Evolutionary conservation across 2,329 filamentous ascomycete genomes (phyloP).

Genomic region (Parafenestella ontariensis): DNA sequence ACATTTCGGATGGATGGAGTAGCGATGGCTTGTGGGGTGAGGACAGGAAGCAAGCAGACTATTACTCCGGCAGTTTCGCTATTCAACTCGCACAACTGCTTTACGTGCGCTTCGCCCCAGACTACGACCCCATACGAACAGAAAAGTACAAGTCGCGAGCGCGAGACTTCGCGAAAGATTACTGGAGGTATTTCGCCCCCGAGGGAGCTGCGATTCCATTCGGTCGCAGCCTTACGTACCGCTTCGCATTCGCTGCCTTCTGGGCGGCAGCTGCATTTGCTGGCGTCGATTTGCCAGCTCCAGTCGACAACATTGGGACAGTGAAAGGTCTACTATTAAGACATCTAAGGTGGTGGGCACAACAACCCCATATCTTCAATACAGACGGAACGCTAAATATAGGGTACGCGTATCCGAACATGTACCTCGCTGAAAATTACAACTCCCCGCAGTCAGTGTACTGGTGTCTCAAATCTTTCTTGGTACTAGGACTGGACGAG

Average conservation of each 20-base stretch:
- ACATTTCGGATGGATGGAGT: conserved; percentile 54
- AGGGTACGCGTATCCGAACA: conserved; percentile 54
- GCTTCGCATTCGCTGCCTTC: conserved; percentile 57
- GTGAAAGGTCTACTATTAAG: conserved; percentile 57
- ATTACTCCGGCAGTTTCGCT: conserved; percentile 61
- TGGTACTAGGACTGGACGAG: conserved; percentile 45
- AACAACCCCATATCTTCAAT: conserved; percentile 51
- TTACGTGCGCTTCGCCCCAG: conserved; percentile 50
- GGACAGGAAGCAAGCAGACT: conserved; percentile 53
- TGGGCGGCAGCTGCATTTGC: conserved; percentile 53
- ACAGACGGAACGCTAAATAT: conserved; percentile 57
- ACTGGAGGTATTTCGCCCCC: conserved; percentile 57
- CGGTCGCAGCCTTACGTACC: conserved; percentile 57
- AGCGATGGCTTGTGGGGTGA: conserved; percentile 53
- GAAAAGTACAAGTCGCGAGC: conserved; percentile 49
- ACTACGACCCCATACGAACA: conserved; percentile 48
- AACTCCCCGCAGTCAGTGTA: conserved; percentile 62
- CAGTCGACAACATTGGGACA: conserved; percentile 41
- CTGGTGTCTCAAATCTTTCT: conserved; percentile 59
- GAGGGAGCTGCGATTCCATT: conserved; percentile 57
- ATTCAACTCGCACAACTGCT: conserved; percentile 59
- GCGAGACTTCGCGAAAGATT: conserved; percentile 47
- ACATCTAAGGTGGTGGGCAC: conserved; percentile 57
- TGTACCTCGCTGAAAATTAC: conserved; percentile 61
- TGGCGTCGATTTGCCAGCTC: conserved; percentile 44